Evolutionary conservation across 345 rosid genomes (phyloP).

Genomic region (Syzygium oleosum): DNA sequence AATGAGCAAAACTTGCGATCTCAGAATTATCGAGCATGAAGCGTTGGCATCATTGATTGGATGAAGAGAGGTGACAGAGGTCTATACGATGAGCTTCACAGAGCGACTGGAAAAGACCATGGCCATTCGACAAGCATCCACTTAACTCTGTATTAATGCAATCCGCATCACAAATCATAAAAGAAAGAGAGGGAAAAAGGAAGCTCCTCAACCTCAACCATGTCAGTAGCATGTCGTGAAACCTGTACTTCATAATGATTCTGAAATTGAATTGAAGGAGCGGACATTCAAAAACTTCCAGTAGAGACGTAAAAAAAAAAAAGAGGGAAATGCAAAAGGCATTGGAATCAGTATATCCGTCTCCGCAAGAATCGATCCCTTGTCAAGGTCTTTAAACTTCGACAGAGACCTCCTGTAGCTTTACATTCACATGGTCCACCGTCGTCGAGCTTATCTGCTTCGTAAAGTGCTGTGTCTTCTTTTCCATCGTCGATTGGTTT

Average conservation of each 20-base stretch:
- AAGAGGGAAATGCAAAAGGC: background rate
- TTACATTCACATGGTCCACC: no score
- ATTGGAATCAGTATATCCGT: no score
- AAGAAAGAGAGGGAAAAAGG: background rate
- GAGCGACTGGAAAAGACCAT: no score
- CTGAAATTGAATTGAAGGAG: background rate
- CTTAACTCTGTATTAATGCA: no score
- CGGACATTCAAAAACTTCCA: background rate
- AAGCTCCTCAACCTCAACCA: background rate
- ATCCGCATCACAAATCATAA: no score
- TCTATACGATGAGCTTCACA: no score
- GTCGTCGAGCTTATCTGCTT: no score
- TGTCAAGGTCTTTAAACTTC: background rate
- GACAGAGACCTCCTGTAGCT: rapidly evolving
- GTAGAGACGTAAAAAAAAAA: background rate
- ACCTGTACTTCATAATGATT: background rate
- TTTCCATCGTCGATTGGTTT: no score
- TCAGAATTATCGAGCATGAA: background rate
- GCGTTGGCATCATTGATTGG: background rate
- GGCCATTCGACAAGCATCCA: no score
- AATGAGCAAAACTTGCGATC: background rate
- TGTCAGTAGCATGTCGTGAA: no score
- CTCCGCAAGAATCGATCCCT: no score
- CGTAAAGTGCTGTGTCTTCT: no score
- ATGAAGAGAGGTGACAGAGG: background rate